Percentiles rank a stretch among this genome's conserved stretches.
Evolutionary conservation across 208 protist genomes (phyloP).

Genomic region (Trypanosoma boissoni): DNA sequence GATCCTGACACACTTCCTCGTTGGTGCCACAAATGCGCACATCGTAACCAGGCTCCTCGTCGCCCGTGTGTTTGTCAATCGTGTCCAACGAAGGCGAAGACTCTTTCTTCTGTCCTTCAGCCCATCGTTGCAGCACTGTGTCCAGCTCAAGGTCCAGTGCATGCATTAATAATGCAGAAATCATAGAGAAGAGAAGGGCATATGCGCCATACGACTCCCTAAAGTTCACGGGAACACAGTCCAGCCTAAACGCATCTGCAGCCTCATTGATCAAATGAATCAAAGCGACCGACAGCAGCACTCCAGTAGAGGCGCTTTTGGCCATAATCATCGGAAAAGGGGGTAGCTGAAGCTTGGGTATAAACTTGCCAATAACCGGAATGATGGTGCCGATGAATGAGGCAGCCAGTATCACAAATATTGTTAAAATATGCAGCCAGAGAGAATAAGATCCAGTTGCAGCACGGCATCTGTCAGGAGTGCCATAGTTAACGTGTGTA

Average conservation of each 20-base stretch:
- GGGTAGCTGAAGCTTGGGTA: slow-evolving; percentile 24
- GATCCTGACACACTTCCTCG: no score
- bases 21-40: no score
- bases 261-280: slow-evolving; percentile 67
- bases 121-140: slow-evolving; percentile 38
- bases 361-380: slow-evolving; percentile 45
- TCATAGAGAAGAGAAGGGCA: slow-evolving; percentile 51
- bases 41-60: no score
- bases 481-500: not conserved
- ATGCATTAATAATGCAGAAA: slow-evolving; percentile 58
- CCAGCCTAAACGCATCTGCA: slow-evolving; percentile 29
- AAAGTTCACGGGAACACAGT: slow-evolving; percentile 44
- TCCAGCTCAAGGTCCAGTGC: slow-evolving; percentile 37
- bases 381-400: slow-evolving; percentile 41
- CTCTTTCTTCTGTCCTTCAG: not conserved
- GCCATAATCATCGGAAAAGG: slow-evolving; percentile 44
- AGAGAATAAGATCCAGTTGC: slow-evolving; percentile 26
- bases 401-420: slow-evolving; percentile 60
- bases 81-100: no score
- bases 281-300: slow-evolving; percentile 48
- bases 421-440: slow-evolving; percentile 50
- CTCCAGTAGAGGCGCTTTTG: slow-evolving; percentile 55
- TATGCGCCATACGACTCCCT: slow-evolving; percentile 40
- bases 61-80: no score
- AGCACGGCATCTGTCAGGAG: not conserved